Percentiles rank a stretch among this genome's conserved stretches.
These are phyloP conservation scores for Dendrobium chrysotoxum DNA, from an alignment of 106 monocot species.

Conservation along the genomic window DNA sequence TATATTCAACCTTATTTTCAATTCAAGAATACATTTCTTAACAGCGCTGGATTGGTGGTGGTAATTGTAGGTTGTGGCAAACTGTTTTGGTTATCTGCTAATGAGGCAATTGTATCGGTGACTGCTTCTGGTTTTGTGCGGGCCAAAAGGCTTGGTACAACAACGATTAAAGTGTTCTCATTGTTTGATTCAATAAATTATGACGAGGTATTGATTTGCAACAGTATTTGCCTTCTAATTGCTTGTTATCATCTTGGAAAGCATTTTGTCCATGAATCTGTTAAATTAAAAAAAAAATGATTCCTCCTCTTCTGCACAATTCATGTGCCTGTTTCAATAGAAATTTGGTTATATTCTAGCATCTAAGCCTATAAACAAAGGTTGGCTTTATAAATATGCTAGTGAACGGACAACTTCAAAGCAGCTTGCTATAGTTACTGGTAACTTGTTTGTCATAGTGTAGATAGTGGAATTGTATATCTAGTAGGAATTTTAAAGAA, in stretches of 20 bases:
- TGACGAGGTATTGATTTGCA: slow-evolving; percentile 75
- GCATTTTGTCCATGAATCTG: neutral
- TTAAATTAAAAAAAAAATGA: neutral
- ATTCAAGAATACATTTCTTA: neutral
- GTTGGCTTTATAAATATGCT: neutral
- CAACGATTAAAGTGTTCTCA: slow-evolving; percentile 66
- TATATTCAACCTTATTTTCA: neutral
- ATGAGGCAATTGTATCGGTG: slow-evolving; percentile 45
- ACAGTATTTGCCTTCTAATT: neutral
- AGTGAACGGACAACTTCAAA: neutral
- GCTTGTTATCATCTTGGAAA: slow-evolving; percentile 2
- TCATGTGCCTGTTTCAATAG: neutral
- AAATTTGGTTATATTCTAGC: neutral
- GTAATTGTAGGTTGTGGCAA: slow-evolving; percentile 66
- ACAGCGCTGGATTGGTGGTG: neutral
- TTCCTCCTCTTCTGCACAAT: neutral
- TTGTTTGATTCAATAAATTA: slow-evolving; percentile 60
- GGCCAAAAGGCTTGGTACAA: slow-evolving; percentile 53
- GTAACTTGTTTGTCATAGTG: neutral
- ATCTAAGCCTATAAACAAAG: neutral
- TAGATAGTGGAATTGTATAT: neutral
- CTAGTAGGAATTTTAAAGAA: neutral
- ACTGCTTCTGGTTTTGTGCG: slow-evolving; percentile 48
- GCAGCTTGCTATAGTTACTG: neutral
- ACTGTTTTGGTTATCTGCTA: slow-evolving; percentile 63